Conservation (phyloP, 2,329 filamentous ascomycete species). For the Bipolaris gigantea region DNA sequence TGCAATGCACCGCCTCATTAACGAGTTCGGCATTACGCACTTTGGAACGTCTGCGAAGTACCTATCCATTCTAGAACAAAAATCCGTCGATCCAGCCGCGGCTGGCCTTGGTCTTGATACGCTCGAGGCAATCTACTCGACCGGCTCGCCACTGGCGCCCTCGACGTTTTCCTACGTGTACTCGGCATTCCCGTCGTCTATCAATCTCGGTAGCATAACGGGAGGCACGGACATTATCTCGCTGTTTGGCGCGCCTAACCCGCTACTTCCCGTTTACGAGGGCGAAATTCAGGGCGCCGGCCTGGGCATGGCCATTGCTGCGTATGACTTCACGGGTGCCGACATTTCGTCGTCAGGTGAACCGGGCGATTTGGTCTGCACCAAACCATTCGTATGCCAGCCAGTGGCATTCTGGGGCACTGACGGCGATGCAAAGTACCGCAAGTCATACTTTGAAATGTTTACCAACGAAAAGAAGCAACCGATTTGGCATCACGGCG, state of each 20-base stretch:
- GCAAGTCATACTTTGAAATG: slow-evolving; percentile 81
- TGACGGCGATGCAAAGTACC: slow-evolving; percentile 74
- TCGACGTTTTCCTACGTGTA: slow-evolving; percentile 94
- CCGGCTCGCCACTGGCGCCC: slow-evolving; percentile 86
- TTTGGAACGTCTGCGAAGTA: slow-evolving; percentile 96
- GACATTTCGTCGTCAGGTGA: slow-evolving; percentile 64
- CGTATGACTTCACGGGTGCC: slow-evolving; percentile 57
- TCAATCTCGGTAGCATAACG: slow-evolving; percentile 91
- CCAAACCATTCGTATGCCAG: slow-evolving; percentile 83
- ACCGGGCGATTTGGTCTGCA: slow-evolving; percentile 86
- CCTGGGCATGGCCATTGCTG: slow-evolving; percentile 55
- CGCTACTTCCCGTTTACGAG: slow-evolving; percentile 52
- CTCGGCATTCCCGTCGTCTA: slow-evolving; percentile 71
- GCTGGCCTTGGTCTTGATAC: slow-evolving; percentile 56
- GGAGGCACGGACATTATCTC: slow-evolving; percentile 97
- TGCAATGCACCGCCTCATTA: slow-evolving; percentile 79
- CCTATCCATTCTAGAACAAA: slow-evolving; percentile 85
- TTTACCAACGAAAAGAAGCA: slow-evolving; percentile 57
- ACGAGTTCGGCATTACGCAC: slow-evolving; percentile 80
- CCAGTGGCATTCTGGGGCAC: slow-evolving; percentile 86
- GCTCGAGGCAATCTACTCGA: slow-evolving; percentile 88
- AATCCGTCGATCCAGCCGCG: slow-evolving; percentile 44
- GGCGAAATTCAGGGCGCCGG: slow-evolving; percentile 56
- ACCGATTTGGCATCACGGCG: slow-evolving; percentile 89
- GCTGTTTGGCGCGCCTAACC: slow-evolving; percentile 82